A percentile compares a stretch with the other conserved stretches of the same genome.
These are phyloP conservation scores for Breviolum minutum DNA, from an alignment of 73 alveolate genomes.

Conservation along the genomic window DNA sequence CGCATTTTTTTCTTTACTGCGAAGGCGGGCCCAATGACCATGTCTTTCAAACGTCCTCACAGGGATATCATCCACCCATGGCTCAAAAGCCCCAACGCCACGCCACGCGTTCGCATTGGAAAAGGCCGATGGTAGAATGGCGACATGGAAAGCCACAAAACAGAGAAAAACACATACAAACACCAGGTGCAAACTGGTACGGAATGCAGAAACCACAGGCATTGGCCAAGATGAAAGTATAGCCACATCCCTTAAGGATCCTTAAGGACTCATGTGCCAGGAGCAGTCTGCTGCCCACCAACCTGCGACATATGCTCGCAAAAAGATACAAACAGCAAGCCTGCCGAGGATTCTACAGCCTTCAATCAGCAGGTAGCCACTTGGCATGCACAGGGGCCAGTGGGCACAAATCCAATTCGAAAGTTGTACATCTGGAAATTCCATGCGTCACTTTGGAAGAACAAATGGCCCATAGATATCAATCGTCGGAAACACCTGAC, in stretches of 20 bases:
- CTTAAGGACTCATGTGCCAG: background rate
- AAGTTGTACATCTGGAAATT: background rate
- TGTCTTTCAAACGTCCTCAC: background rate
- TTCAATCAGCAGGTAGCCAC: slow-evolving; percentile 18
- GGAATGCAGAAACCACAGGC: background rate
- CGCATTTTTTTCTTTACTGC: too few species aligned
- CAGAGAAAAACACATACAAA: background rate
- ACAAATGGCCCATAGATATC: slow-evolving; percentile 36
- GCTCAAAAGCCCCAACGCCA: slow-evolving; percentile 18
- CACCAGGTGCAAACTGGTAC: too few species aligned
- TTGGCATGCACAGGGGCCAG: slow-evolving; percentile 47
- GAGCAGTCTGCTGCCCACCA: slow-evolving; percentile 11
- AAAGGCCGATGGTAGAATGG: background rate
- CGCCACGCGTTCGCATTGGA: slow-evolving; percentile 25
- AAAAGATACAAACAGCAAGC: slow-evolving; percentile 2
- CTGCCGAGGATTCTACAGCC: slow-evolving; percentile 30
- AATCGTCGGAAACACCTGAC: slow-evolving; percentile 18
- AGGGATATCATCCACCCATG: background rate
- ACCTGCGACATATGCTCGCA: slow-evolving; percentile 36
- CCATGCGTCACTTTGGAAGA: background rate
- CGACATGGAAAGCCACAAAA: slow-evolving; percentile 15
- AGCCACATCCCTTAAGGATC: slow-evolving; percentile 32
- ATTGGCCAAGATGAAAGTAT: background rate
- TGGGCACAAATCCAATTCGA: background rate
- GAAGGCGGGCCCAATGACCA: too few species aligned